Evolutionary conservation across 306 rosid genomes (phyloP), one percentile per base, ranked within the genome.

Genomic region (Corylus avellana): DNA sequence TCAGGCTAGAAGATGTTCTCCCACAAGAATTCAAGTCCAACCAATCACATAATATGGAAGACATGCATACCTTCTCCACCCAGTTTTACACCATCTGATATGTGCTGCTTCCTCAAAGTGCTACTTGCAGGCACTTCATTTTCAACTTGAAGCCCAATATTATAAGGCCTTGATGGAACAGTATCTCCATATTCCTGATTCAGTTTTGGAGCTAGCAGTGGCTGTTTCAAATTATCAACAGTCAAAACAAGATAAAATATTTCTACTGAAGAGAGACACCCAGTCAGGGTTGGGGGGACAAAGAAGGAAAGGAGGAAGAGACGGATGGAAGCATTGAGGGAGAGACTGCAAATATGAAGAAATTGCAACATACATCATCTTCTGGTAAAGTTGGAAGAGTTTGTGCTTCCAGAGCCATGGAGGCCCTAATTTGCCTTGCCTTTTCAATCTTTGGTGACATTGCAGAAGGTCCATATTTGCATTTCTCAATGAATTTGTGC

Each of bases 401-500:
- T 85, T 89, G 90, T 10, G 27, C 94, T 87, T 95, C 87, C 89
- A 93, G 83, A 79, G 86, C 98, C 96, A 91, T 85, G n/a, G 91
- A 82, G 29, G 90, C 86, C 90, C 98, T 91, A 73, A 83, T 47
- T 85, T 91, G 79, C 92, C 97, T 93, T 47, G 96, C 94, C 90
- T 90, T 91, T 70, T 93, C 97, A 78, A 93, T 88, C 88, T 89
- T 95, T 49, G 98, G 84, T 86, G 86, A 64, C 94, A 95, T 84
- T 66, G 93, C 93, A 14, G 92, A 85, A 37, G 99, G 85, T 74
- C 96, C 97, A 73, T 71, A 75, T 88, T 93, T 93, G 89, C 94
- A 91, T 87, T 95, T 95, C 58, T 95, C 99, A 48, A 91, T 91
- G 84, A 95, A 93, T 89, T 95, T 95, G 86, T 95, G 99, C 99